Evolutionary conservation across 176 grass and related monocot genomes (phyloP).

Genomic region (Eragrostis nindensis): DNA sequence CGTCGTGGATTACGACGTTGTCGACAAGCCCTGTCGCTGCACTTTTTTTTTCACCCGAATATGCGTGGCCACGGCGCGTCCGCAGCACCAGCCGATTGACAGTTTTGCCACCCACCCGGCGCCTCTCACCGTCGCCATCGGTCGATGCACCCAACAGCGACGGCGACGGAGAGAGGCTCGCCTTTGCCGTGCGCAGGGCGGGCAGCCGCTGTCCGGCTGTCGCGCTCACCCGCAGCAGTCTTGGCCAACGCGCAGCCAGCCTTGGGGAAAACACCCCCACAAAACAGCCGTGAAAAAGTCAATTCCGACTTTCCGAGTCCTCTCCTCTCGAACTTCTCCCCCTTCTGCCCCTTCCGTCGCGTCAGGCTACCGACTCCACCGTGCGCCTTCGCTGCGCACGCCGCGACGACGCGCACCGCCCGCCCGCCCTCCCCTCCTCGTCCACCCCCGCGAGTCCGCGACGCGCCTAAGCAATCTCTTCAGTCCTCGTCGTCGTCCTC

Average conservation of each 20-base stretch:
- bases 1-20: not conserved
- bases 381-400: no score
- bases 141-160: conserved; percentile 7
- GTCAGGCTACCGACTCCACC: conserved; percentile 32
- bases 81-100: not conserved
- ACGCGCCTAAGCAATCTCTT: conserved; percentile 38
- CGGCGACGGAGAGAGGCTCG: no score
- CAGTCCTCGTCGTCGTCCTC: not conserved
- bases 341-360: not conserved
- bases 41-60: not conserved
- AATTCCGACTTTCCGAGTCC: not conserved
- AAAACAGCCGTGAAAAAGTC: conserved; percentile 20
- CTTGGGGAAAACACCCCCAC: not conserved
- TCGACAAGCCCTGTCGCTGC: not conserved
- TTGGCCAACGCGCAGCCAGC: not conserved
- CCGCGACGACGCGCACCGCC: conserved; percentile 27
- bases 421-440: no score
- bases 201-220: no score
- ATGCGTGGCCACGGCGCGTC: not conserved
- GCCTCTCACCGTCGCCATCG: conserved; percentile 4
- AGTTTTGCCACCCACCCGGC: not conserved
- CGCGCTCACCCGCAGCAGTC: not conserved
- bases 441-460: not conserved
- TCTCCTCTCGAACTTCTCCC: not conserved
- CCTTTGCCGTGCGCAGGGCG: no score